Percentiles rank a stretch among this genome's conserved stretches.
Evolutionary conservation across 352 stramenopile species (phyloP).

Genomic region (Pythium volutum): DNA sequence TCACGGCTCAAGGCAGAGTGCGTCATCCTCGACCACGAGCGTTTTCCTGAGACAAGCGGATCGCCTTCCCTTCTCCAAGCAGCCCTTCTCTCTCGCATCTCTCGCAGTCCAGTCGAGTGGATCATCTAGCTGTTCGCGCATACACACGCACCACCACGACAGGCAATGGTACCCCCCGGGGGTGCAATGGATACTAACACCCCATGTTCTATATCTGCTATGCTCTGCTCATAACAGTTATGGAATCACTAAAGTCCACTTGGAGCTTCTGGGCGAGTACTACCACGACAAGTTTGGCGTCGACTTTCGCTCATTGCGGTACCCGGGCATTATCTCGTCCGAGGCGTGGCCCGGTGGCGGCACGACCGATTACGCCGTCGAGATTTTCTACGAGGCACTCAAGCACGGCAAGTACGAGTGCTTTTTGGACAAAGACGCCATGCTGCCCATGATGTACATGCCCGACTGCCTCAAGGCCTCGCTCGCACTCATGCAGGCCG

Average conservation of each 20-base stretch:
- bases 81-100: too few relatives aligned
- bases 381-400: slow-evolving; percentile 93
- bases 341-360: slow-evolving; percentile 82
- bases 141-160: not conserved
- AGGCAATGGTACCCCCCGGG: not conserved
- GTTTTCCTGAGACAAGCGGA: not conserved
- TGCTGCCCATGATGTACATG: slow-evolving; percentile 95
- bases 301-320: slow-evolving; percentile 90
- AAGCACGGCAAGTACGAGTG: slow-evolving; percentile 87
- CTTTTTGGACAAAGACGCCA: slow-evolving; percentile 75
- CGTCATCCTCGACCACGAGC: not conserved
- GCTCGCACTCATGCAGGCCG: slow-evolving; percentile 73
- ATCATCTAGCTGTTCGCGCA: slow-evolving; percentile 10
- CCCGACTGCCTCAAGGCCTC: slow-evolving; percentile 89
- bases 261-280: slow-evolving; percentile 90
- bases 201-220: not conserved
- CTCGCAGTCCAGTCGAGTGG: too few relatives aligned
- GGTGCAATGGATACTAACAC: not conserved
- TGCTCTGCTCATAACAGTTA: slow-evolving; percentile 33
- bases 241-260: slow-evolving; percentile 91
- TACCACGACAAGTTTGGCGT: slow-evolving; percentile 91
- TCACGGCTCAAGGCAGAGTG: too few relatives aligned
- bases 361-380: slow-evolving; percentile 90
- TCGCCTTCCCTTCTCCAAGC: too few relatives aligned
- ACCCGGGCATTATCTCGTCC: slow-evolving; percentile 89